These are phyloP conservation scores for Epichloe uncinata DNA, from an alignment of 2,329 filamentous ascomycete species.

Conservation along the genomic window DNA sequence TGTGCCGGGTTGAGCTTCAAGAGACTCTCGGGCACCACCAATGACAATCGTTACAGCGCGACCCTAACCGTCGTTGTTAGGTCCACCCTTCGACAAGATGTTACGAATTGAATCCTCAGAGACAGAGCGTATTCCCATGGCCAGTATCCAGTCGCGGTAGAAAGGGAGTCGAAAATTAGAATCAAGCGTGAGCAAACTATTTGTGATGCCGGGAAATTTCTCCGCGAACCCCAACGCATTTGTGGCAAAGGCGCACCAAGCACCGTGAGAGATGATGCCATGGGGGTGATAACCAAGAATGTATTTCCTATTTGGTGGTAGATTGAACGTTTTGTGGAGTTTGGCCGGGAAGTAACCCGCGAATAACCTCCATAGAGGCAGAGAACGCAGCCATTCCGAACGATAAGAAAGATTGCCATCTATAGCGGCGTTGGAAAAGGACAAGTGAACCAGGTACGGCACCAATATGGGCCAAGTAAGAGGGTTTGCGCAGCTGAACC, in stretches of 20 bases:
- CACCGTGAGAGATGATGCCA: conserved; percentile 94
- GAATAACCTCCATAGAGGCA: conserved; percentile 75
- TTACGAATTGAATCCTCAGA: conserved; percentile 89
- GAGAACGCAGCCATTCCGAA: conserved; percentile 58
- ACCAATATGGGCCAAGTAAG: conserved; percentile 72
- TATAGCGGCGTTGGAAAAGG: conserved; percentile 60
- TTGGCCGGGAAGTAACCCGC: conserved; percentile 84
- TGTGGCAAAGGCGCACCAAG: conserved; percentile 81
- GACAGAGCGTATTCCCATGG: conserved; percentile 77
- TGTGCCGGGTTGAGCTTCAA: conserved; percentile 70
- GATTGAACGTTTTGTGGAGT: conserved; percentile 70
- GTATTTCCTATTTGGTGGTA: conserved; percentile 77
- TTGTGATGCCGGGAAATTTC: conserved; percentile 89
- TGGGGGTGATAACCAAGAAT: conserved; percentile 93
- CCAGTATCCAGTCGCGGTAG: conserved; percentile 87
- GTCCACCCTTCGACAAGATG: conserved; percentile 64
- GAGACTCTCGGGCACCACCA: conserved; percentile 81
- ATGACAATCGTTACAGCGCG: conserved; percentile 95
- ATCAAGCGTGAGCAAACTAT: conserved; percentile 86
- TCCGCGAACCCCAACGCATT: conserved; percentile 77
- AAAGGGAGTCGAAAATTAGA: conserved; percentile 89
- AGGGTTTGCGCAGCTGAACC: conserved; percentile 81
- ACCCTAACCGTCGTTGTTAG: conserved; percentile 71
- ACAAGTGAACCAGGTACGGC: conserved; percentile 70
- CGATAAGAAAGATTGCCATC: conserved; percentile 65